phyloP scores from a whole-genome alignment of 768 basidiomycete genomes.

The Boletus reticuloceps region DNA sequence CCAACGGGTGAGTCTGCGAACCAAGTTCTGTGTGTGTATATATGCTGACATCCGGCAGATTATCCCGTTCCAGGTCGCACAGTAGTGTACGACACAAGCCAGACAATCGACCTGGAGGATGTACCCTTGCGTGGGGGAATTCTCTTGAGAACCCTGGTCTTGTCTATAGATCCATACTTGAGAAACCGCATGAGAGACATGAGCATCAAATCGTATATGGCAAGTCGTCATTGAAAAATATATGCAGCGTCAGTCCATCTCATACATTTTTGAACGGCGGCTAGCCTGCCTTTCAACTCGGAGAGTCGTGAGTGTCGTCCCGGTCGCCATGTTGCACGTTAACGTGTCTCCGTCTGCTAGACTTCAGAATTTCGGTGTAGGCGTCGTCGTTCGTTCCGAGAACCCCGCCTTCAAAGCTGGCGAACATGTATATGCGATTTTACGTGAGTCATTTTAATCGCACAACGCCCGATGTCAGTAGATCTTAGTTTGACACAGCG shows the following conservation, averaged over 20 bases:
- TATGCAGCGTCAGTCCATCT: background rate
- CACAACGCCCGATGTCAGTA: slow-evolving; percentile 33
- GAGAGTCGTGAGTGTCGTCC: slow-evolving; percentile 12
- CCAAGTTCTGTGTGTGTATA: background rate
- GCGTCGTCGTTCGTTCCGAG: slow-evolving; percentile 21
- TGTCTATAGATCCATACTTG: slow-evolving; percentile 49
- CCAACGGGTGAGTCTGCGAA: slow-evolving; percentile 18
- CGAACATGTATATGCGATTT: slow-evolving; percentile 20
- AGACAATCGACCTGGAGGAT: slow-evolving; percentile 49
- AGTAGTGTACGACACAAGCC: slow-evolving; percentile 42
- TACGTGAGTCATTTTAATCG: slow-evolving; percentile 36
- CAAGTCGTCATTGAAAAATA: background rate
- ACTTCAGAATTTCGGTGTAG: slow-evolving; percentile 39
- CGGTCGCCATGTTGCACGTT: background rate
- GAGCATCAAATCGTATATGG: slow-evolving; percentile 6
- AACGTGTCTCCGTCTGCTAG: background rate
- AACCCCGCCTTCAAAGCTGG: slow-evolving; percentile 1
- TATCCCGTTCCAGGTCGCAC: slow-evolving; percentile 42
- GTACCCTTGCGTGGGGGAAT: too few relatives aligned
- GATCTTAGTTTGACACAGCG: slow-evolving; percentile 38
- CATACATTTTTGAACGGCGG: background rate
- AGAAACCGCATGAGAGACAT: slow-evolving; percentile 39
- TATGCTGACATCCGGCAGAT: background rate
- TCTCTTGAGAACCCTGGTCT: slow-evolving; percentile 28
- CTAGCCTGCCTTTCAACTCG: slow-evolving; percentile 10